These are phyloP conservation scores for Takakia lepidozioides DNA, from an alignment of 225 moss, liverwort and hornwort genomes.

Conservation along the genomic window DNA sequence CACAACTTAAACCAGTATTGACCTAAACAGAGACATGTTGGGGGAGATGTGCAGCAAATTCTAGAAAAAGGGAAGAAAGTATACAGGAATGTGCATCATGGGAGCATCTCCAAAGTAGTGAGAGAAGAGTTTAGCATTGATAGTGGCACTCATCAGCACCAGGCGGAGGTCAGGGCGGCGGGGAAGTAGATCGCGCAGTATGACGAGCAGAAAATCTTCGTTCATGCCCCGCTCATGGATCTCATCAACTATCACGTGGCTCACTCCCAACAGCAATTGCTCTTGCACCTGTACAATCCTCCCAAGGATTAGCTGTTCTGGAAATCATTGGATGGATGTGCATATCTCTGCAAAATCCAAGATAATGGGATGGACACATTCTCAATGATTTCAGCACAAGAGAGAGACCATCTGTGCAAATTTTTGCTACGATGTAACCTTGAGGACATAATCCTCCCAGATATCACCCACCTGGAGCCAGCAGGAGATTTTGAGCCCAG, in stretches of 20 bases:
- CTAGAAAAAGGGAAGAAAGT: neutral
- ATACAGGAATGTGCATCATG: constrained; percentile 68
- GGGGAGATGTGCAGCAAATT: too few relatives aligned
- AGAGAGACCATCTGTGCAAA: too few relatives aligned
- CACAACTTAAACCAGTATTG: too few relatives aligned
- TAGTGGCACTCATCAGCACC: constrained; percentile 82
- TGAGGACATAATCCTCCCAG: too few relatives aligned
- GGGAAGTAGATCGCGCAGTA: constrained; percentile 47
- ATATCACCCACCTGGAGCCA: too few relatives aligned
- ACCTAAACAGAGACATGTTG: too few relatives aligned
- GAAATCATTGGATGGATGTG: too few relatives aligned
- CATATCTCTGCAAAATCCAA: too few relatives aligned
- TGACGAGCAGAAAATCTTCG: constrained; percentile 79
- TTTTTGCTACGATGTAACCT: too few relatives aligned
- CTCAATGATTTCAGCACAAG: too few relatives aligned
- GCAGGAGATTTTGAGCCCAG: too few relatives aligned
- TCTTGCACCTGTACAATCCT: constrained; percentile 31
- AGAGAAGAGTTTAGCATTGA: constrained; percentile 77
- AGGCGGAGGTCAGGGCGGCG: constrained; percentile 52
- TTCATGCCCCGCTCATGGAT: constrained; percentile 90
- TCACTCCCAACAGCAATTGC: constrained; percentile 62
- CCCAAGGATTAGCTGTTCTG: neutral
- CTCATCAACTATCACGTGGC: constrained; percentile 82
- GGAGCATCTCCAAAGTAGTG: constrained; percentile 64
- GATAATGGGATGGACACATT: too few relatives aligned